A percentile compares a stretch with the other conserved stretches of the same genome.
phyloP scores from a whole-genome alignment of 1,284 basidiomycete genomes.

The Rhizoctonia solani region DNA sequence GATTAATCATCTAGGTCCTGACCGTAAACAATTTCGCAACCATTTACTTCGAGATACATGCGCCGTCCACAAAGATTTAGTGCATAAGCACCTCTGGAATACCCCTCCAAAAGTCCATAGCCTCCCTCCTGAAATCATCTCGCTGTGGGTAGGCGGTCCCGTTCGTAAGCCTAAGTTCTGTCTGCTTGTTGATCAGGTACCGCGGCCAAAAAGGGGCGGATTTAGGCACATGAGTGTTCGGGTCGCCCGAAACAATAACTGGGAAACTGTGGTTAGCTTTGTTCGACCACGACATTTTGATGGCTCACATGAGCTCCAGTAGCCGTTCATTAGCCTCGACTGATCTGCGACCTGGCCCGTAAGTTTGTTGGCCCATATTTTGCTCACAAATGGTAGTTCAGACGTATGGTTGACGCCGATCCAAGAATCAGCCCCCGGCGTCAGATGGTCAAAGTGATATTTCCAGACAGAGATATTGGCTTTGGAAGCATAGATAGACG shows the following conservation, averaged over 20 bases:
- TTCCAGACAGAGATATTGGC: slow-evolving; percentile 14
- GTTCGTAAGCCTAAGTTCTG: slow-evolving; percentile 13
- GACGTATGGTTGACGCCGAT: background rate
- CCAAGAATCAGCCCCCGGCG: background rate
- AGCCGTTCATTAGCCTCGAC: slow-evolving; percentile 18
- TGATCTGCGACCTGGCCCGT: slow-evolving; percentile 10
- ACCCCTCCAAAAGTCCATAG: slow-evolving; percentile 29
- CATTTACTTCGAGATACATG: background rate
- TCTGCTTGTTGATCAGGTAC: slow-evolving; percentile 1
- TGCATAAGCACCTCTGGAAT: slow-evolving; percentile 20
- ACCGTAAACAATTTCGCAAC: background rate
- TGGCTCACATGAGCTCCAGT: slow-evolving; percentile 19
- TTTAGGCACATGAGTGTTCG: background rate
- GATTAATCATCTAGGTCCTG: too few species aligned
- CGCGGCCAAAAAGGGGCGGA: background rate
- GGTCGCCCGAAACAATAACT: slow-evolving; percentile 23
- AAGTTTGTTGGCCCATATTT: background rate
- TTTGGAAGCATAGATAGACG: slow-evolving; percentile 9
- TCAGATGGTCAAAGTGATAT: slow-evolving; percentile 23
- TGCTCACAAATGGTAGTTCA: slow-evolving; percentile 18
- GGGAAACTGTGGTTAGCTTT: background rate
- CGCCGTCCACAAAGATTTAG: background rate
- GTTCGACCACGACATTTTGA: background rate
- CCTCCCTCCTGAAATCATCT: slow-evolving; percentile 9
- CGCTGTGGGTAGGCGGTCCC: slow-evolving; percentile 1